Evolutionary conservation across 148 eudicot genomes (phyloP).

Genomic region (Persicaria tinctoria): DNA sequence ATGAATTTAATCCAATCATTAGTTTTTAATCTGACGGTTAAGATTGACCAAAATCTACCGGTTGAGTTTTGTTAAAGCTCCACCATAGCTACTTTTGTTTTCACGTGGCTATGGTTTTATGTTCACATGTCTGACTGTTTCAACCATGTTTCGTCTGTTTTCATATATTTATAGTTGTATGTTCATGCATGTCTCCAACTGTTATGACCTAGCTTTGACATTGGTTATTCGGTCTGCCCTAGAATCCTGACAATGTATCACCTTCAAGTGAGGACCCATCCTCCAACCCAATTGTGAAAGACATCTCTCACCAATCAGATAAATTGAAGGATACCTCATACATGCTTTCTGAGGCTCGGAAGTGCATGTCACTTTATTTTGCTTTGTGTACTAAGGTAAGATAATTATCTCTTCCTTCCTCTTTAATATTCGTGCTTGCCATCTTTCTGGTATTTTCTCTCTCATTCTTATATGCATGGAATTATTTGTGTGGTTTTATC

Average conservation of each 20-base stretch:
- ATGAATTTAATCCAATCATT: too few relatives aligned
- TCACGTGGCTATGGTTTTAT: too few relatives aligned
- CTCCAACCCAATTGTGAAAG: constrained; percentile 25
- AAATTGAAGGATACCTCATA: constrained; percentile 34
- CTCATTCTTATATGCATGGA: not conserved
- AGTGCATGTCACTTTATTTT: constrained; percentile 90
- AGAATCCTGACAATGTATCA: constrained; percentile 38
- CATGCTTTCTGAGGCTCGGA: constrained; percentile 55
- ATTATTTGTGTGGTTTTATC: constrained; percentile 9
- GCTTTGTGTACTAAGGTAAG: constrained; percentile 94
- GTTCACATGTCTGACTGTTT: not conserved
- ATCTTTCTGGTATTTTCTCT: not conserved
- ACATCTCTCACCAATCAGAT: constrained; percentile 29
- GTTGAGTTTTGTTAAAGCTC: too few relatives aligned
- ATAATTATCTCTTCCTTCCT: not conserved
- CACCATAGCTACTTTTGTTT: too few relatives aligned
- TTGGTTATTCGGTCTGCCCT: constrained; percentile 10
- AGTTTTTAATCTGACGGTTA: too few relatives aligned
- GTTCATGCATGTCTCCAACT: too few relatives aligned
- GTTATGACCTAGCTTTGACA: too few relatives aligned
- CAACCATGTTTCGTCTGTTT: not conserved
- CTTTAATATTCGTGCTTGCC: not conserved
- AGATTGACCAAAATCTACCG: too few relatives aligned
- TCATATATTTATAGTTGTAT: too few relatives aligned
- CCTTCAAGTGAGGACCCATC: constrained; percentile 34